Percentiles rank a stretch among this genome's conserved stretches.
Evolutionary conservation across 257 asterid species (phyloP).

Genomic region (Lithospermum erythrorhizon): DNA sequence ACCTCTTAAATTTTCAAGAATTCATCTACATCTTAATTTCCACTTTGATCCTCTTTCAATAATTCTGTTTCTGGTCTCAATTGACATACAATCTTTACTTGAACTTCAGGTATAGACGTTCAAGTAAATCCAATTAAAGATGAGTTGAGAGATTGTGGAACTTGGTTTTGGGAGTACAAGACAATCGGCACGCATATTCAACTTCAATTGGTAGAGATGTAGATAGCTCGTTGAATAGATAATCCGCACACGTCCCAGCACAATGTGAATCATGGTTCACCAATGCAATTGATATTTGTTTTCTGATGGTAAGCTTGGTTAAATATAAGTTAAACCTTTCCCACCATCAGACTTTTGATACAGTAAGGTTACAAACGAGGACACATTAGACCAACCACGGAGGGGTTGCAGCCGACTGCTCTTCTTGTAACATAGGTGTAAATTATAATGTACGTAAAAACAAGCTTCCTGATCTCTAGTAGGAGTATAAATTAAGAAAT

Average conservation of each 20-base stretch:
- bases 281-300: constrained; percentile 15
- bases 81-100: constrained; percentile 9
- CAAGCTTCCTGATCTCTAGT: constrained; percentile 1
- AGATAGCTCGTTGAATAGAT: constrained; percentile 18
- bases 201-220: constrained; percentile 54
- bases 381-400: constrained; percentile 7
- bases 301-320: constrained; percentile 27
- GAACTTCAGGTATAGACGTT: constrained; percentile 48
- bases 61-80: constrained; percentile 8
- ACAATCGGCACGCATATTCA: constrained; percentile 49
- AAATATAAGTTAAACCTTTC: constrained; percentile 68
- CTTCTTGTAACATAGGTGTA: constrained; percentile 23
- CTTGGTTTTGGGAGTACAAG: constrained; percentile 89
- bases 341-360: constrained; percentile 15
- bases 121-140: constrained; percentile 51
- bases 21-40: neutral
- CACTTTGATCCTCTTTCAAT: neutral
- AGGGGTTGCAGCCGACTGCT: constrained; percentile 13
- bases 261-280: constrained; percentile 71
- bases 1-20: too few species aligned
- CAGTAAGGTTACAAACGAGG: constrained; percentile 3
- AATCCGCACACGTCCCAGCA: neutral
- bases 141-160: constrained; percentile 65
- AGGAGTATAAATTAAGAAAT: too few species aligned
- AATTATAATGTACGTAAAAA: constrained; percentile 16